Conservation (phyloP, 2,329 filamentous ascomycete species). For the Fusarium secorum region DNA sequence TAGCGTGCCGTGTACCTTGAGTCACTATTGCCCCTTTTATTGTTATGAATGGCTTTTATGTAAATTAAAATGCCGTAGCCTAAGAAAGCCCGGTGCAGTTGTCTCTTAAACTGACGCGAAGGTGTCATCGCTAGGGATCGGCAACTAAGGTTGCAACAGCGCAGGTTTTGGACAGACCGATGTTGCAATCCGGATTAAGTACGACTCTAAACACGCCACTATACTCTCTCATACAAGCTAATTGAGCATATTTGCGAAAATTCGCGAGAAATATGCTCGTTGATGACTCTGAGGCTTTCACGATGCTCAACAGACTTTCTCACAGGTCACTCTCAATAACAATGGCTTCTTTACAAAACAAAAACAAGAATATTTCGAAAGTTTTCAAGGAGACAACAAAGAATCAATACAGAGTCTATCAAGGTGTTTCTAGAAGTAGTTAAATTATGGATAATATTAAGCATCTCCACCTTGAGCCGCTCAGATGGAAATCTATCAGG, state of each 20-base stretch:
- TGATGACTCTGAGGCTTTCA: not conserved
- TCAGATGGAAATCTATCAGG: conserved; percentile 13
- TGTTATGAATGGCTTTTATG: not conserved
- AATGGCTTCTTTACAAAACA: not conserved
- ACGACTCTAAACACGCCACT: not conserved
- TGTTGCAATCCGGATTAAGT: not conserved
- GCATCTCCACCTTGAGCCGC: not conserved
- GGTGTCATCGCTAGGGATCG: not conserved
- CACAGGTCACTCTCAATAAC: not conserved
- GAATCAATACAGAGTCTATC: not conserved
- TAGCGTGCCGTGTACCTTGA: not conserved
- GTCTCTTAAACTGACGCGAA: not conserved
- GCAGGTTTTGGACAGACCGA: not conserved
- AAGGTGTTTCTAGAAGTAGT: conserved; percentile 6
- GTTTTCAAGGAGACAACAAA: not conserved
- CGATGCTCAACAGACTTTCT: not conserved
- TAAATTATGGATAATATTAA: not conserved
- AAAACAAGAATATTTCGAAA: not conserved
- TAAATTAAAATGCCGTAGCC: not conserved
- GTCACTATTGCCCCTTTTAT: not conserved
- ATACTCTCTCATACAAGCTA: not conserved
- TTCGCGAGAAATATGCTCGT: not conserved
- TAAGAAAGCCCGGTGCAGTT: not conserved
- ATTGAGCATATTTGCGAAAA: conserved; percentile 14
- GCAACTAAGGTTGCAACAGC: not conserved